These are phyloP conservation scores for Amphichorda felina DNA, from an alignment of 2,329 filamentous ascomycete genomes.

Conservation along the genomic window DNA sequence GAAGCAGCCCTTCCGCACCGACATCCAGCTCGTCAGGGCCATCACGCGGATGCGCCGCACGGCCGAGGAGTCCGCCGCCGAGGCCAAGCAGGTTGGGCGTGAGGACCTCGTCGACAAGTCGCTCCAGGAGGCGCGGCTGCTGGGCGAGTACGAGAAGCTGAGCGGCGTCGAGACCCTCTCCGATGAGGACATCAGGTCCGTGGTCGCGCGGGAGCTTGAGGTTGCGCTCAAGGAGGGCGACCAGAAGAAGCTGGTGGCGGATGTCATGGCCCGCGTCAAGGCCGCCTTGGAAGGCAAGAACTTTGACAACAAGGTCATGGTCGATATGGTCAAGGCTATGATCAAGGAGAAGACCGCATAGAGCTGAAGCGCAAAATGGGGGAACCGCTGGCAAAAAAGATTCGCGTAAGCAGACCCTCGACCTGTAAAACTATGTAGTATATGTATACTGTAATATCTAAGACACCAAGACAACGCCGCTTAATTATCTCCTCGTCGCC, in stretches of 20 bases:
- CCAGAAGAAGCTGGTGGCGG: slow-evolving; percentile 39
- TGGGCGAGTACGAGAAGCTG: slow-evolving; percentile 51
- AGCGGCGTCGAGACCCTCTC: slow-evolving; percentile 47
- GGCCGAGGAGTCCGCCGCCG: slow-evolving; percentile 44
- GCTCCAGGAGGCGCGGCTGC: slow-evolving; percentile 48
- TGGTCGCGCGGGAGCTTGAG: slow-evolving; percentile 40
- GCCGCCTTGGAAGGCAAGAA: slow-evolving; percentile 47
- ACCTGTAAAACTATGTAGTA: no score
- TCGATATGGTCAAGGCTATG: slow-evolving; percentile 33
- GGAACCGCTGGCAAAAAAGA: no score
- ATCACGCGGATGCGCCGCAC: slow-evolving; percentile 52
- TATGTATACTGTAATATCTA: no score
- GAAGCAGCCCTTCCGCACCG: slow-evolving; percentile 53
- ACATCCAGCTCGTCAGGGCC: slow-evolving; percentile 56
- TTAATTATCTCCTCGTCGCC: no score
- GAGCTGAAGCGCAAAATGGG: no score
- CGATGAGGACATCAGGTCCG: slow-evolving; percentile 42
- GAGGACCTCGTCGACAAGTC: slow-evolving; percentile 63
- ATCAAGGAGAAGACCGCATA: slow-evolving; percentile 1
- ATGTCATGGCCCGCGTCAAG: slow-evolving; percentile 51
- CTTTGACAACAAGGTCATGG: slow-evolving; percentile 50
- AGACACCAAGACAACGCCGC: no score
- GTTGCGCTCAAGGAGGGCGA: slow-evolving; percentile 33
- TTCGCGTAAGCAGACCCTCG: no score
- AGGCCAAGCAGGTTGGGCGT: slow-evolving; percentile 53